Base-by-base conservation (phyloP, 768 basidiomycete species). In the Rhodotorula kratochvilovae region DNA sequence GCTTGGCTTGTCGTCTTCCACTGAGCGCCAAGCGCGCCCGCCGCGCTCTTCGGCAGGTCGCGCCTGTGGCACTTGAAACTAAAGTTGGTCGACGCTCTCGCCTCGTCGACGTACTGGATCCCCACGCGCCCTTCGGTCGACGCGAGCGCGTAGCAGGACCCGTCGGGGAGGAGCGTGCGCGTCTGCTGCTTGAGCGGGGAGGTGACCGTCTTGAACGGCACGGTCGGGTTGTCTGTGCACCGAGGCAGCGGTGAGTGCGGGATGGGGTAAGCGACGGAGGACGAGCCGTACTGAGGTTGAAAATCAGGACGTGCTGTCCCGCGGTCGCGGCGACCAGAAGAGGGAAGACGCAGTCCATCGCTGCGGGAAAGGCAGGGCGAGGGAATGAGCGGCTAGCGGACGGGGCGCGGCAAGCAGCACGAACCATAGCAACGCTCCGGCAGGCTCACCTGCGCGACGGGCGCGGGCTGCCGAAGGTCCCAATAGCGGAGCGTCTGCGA, bases 121-220 rank as follows among this genome's bases (percentile, higher is more conserved):
- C 93, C 93, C 5, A 96, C 91, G 68, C 95, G 86, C 29, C 95
- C 82, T 70, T 83, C 82, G 29, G 82, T 78, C 70, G 81, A 81
- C 4, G 81, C 81, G 19, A 83, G 73, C 0, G 81, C 81, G 68
- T 80, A 83, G 6, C 81, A 81, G 15, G 79, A 77, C 0, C 77
- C 80, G 15, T 78, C 74, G 6, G 81, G 81, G 78, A 81, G 81
- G 43, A 82, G n/a, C 11, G 90, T 89, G 45, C 92, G 87, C 25
- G 91, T 93, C 81, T 94, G 92, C 89, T 89, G 91, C 78, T 94
- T 95, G 68, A 98, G 81, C 2, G 94, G 92, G 1, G 93, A 96
- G 2, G 89, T 81, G 5, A 63, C 33, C 33, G 66, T 53, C 21
- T 63, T 69, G 66, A 54, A 68, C 19, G 67, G 55, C 31, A 86